Conservation (phyloP, 768 basidiomycete species). For the Tremella mesenterica region DNA sequence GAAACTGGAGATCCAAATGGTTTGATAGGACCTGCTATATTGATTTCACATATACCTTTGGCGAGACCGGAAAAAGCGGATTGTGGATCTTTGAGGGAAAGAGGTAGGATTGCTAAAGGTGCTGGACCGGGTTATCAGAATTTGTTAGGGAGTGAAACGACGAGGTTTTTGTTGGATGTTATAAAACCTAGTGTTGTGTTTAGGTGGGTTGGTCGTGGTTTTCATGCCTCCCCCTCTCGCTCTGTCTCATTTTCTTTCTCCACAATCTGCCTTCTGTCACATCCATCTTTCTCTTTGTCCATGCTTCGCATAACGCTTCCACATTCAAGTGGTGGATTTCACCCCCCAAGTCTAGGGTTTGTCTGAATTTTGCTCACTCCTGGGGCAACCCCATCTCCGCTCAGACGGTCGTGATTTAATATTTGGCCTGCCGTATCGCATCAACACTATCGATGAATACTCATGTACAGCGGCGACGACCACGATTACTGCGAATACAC, state of each 20-base stretch:
- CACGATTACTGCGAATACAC: slow-evolving; percentile 86
- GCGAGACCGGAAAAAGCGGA: slow-evolving; percentile 57
- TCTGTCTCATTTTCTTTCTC: too few relatives aligned
- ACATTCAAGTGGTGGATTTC: too few relatives aligned
- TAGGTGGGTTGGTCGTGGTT: too few relatives aligned
- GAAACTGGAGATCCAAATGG: slow-evolving; percentile 19
- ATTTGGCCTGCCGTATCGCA: background rate
- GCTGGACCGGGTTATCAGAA: slow-evolving; percentile 72
- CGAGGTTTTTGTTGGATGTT: slow-evolving; percentile 57
- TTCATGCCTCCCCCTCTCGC: too few relatives aligned
- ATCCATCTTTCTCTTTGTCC: too few relatives aligned
- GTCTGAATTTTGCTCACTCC: too few relatives aligned
- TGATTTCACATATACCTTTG: slow-evolving; percentile 86
- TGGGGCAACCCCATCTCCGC: too few relatives aligned
- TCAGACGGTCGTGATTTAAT: too few relatives aligned
- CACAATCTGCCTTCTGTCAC: too few relatives aligned
- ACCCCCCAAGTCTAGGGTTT: too few relatives aligned
- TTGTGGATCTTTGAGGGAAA: slow-evolving; percentile 74
- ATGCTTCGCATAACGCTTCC: too few relatives aligned
- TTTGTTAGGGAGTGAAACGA: slow-evolving; percentile 59
- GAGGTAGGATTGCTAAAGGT: slow-evolving; percentile 60
- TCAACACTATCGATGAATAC: too few relatives aligned
- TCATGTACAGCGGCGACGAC: slow-evolving; percentile 69
- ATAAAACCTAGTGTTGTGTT: slow-evolving; percentile 63
- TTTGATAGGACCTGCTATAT: slow-evolving; percentile 51